Base-by-base conservation (phyloP, 495 filamentous ascomycete species). In the Xylaria grammica region DNA sequence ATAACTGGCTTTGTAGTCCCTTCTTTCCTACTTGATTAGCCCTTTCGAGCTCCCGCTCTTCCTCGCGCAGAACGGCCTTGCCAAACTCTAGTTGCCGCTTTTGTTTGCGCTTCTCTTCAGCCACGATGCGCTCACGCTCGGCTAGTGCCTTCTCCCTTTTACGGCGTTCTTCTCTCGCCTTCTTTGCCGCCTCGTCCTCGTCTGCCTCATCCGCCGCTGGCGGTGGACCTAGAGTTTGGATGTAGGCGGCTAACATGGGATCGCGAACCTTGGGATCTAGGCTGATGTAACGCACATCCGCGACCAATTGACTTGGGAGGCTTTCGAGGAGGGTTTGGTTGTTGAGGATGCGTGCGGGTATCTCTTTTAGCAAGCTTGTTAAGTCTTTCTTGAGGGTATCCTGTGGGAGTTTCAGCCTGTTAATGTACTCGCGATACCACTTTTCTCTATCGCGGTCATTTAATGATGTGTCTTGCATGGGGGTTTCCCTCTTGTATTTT, bases 381-480 rank as follows among this genome's bases (percentile, higher is more conserved):
- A 99, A 78, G 65, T 97, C 95, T 10, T 88, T 85, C 70, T 93
- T 97, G 49, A 90, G 82, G 1, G 86, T 87, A 10, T 86, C 84
- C 67, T 90, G 87, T 4, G 91, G 85, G 20, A 90, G 78, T 72
- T 96, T 97, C 19, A 96, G 78, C 15, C 84, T 84, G 52, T 84
- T 84, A 67, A 97, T 90, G 68, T 94, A 87, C 40, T 98, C 95
- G 30, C 96, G 88, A 73, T 97, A 99, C 75, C 86, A 84, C 75
- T 91, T 96, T 73, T 99, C 95, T 2, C 92, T 85, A 63, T 97
- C 93, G 70, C 93, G 96, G 71, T 99, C 96, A 1, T 78, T 76
- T 29, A 97, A 71, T 49, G 89, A 85, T 7, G 85, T 73, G 66
- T 94, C 89, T 52, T 86, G 88, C 94, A 98, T 96, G 56, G 87